Conservation (phyloP, 2,329 filamentous ascomycete genomes). For the Diaporthe ilicicola region DNA sequence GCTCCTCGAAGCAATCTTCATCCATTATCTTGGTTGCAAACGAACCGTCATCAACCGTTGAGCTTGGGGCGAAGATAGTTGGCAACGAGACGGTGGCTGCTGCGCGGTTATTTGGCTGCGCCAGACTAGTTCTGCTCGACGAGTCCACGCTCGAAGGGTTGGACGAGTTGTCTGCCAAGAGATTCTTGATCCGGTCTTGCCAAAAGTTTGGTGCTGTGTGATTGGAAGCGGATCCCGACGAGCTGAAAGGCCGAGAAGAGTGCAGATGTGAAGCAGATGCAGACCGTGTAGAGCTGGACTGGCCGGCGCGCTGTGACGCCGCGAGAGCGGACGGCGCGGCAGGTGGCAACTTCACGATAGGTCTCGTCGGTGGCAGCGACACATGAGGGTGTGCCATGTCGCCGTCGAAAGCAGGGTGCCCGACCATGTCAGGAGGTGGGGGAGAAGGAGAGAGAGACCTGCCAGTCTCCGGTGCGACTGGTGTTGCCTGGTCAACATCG, state of each 20-base stretch:
- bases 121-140: constrained; percentile 72
- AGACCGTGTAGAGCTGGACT: constrained; percentile 46
- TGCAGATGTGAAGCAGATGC: constrained; percentile 45
- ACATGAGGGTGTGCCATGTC: constrained; percentile 73
- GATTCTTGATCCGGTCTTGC: constrained; percentile 81
- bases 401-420: constrained; percentile 77
- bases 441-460: constrained; percentile 70
- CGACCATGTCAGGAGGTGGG: constrained; percentile 74
- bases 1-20: constrained; percentile 82
- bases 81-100: constrained; percentile 77
- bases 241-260: constrained; percentile 38
- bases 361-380: constrained; percentile 73
- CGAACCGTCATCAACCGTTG: constrained; percentile 47
- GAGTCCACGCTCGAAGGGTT: constrained; percentile 70
- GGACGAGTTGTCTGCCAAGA: constrained; percentile 43
- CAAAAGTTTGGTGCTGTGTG: constrained; percentile 45
- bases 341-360: constrained; percentile 84
- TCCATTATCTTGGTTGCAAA: constrained; percentile 73
- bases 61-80: constrained; percentile 38
- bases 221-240: constrained; percentile 31
- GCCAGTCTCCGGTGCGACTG: constrained; percentile 45
- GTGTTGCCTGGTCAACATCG: constrained; percentile 20
- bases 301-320: constrained; percentile 37
- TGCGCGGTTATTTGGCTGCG: constrained; percentile 57
- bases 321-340: constrained; percentile 51